Evolutionary conservation across 768 basidiomycete species (phyloP), one percentile per base, ranked within the genome.

Genomic region (Tricholoma sp.): DNA sequence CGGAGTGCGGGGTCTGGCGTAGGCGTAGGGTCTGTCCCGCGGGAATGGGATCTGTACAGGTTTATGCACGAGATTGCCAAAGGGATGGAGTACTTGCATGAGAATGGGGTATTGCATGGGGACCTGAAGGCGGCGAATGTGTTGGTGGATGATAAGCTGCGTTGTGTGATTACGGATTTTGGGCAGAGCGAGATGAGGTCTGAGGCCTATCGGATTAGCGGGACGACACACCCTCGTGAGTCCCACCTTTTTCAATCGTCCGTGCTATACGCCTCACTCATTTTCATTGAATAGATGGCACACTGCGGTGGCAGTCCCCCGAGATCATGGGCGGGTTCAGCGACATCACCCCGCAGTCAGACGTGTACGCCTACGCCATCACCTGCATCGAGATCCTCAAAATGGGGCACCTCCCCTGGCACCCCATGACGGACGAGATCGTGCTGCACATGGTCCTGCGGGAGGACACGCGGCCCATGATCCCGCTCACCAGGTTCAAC

Each of bases 61-160:
- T 84, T 83, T 68, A 80, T 92, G 66, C 76, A 84, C 54, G 86
- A 92, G 69, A 82, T 92, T 59, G 84, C 89, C 11, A 78, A 80
- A 62, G 91, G 91, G 8, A 91, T 94, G 90, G 78, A 82, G 51
- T 92, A 93, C 67, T 68, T 94, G 58, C 91, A 94, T 68, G 64
- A 68, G 6, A 70, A 79, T 56, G 84, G 80, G 4, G 80, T 92
- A 2, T 65, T 91, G 59, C 91, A 94, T 65, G 91, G 90, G 1
- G 88, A 92, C 69, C 75, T 94, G 52, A 93, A 91, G 78, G 88
- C 82, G 3, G 77, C 85, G 2, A 94, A 94, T 65, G 80, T 93
- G 15, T 79, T 94, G 2, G 82, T 94, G n/a, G 82, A 87, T 61
- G 83, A 89, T 58, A 69, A 76, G 2, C 75, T 80, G 2, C 79